Percentiles rank a stretch among this genome's conserved stretches.
Evolutionary conservation across 257 asterid species (phyloP).

Genomic region (Salvia rosmarinus): DNA sequence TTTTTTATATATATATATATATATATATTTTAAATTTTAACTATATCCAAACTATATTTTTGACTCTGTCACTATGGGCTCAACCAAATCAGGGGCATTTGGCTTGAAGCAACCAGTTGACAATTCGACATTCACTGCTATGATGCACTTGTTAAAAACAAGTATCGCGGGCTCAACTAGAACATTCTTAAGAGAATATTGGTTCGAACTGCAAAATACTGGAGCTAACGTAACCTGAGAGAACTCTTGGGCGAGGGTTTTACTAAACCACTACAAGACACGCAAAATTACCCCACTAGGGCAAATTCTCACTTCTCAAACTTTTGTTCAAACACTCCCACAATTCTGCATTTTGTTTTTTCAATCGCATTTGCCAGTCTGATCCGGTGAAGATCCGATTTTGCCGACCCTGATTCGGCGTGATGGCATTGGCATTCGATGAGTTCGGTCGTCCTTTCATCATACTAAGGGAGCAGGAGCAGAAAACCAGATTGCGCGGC

Average conservation of each 20-base stretch:
- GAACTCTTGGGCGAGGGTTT: slow-evolving; percentile 8
- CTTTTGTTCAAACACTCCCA: not conserved
- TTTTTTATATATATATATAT: too few species aligned
- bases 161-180: too few species aligned
- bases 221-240: not conserved
- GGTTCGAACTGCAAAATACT: not conserved
- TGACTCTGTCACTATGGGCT: too few species aligned
- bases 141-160: too few species aligned
- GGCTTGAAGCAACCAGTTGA: too few species aligned
- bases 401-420: not conserved
- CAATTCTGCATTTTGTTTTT: not conserved
- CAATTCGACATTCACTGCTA: too few species aligned
- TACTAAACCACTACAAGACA: slow-evolving; percentile 20
- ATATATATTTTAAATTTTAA: too few species aligned
- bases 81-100: too few species aligned
- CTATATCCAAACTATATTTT: too few species aligned
- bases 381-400: slow-evolving; percentile 35
- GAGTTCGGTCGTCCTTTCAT: slow-evolving; percentile 93
- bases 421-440: slow-evolving; percentile 92
- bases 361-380: slow-evolving; percentile 21
- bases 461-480: slow-evolving; percentile 81
- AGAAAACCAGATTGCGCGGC: slow-evolving; percentile 77
- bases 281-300: slow-evolving; percentile 29
- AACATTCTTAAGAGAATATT: not conserved
- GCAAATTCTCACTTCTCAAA: slow-evolving; percentile 25